These are phyloP conservation scores for Leptomonas pyrrhocoris DNA, from an alignment of 208 protist species.

Conservation along the genomic window DNA sequence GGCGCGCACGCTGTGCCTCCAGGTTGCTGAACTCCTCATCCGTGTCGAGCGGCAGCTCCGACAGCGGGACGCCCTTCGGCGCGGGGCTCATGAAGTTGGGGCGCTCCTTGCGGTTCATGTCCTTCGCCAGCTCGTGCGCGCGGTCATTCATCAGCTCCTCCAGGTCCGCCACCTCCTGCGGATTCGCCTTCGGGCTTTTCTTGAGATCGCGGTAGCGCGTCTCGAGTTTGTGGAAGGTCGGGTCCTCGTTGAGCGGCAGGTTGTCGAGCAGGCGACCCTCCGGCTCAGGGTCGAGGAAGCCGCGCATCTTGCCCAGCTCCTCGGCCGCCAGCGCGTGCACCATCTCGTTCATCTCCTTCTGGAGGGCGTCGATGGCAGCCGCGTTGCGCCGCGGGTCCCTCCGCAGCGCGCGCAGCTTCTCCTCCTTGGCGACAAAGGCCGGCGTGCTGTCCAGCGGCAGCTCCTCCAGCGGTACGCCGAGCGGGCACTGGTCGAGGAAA, in stretches of 20 bases:
- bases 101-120: conserved; percentile 69
- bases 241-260: conserved; percentile 64
- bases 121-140: conserved; percentile 70
- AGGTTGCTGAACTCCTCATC: conserved; percentile 70
- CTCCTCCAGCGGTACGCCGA: conserved; percentile 67
- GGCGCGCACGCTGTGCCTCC: conserved; percentile 67
- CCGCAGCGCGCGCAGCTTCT: conserved; percentile 54
- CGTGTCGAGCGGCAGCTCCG: conserved; percentile 71
- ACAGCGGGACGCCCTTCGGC: conserved; percentile 54
- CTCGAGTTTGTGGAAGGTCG: conserved; percentile 60
- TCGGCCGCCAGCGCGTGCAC: conserved; percentile 55
- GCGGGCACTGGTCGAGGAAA: conserved; percentile 62
- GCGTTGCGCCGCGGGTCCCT: conserved; percentile 59
- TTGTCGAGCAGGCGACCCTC: conserved; percentile 67
- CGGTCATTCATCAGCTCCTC: conserved; percentile 83
- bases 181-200: conserved; percentile 56
- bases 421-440: conserved; percentile 60
- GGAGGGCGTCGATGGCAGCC: conserved; percentile 40
- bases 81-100: conserved; percentile 52
- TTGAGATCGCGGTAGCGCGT: conserved; percentile 63
- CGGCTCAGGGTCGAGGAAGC: conserved; percentile 72
- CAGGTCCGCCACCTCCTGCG: conserved; percentile 59
- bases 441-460: conserved; percentile 66
- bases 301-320: conserved; percentile 59
- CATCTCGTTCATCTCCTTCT: conserved; percentile 63